These are phyloP conservation scores for Tylopilus sp. DNA, from an alignment of 1,284 basidiomycete genomes.

Conservation along the genomic window DNA sequence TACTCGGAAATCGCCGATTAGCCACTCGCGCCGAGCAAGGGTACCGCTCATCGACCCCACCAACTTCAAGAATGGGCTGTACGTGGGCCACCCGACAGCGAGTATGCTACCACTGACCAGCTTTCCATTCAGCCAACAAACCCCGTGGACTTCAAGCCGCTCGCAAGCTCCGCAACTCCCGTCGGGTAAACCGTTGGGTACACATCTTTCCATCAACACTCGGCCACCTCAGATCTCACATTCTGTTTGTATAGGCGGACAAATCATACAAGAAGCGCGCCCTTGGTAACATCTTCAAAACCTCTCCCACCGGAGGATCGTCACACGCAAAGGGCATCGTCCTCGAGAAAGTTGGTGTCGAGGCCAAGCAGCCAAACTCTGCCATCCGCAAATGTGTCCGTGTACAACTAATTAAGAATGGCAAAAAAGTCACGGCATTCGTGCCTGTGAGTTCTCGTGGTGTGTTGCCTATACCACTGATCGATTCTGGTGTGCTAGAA, in stretches of 20 bases:
- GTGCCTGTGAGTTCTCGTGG: constrained; percentile 47
- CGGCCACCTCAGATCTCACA: constrained; percentile 12
- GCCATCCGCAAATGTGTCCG: constrained; percentile 99
- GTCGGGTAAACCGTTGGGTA: constrained; percentile 97
- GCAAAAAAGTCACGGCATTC: constrained; percentile 97
- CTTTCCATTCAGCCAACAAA: constrained; percentile 73
- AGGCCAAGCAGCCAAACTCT: constrained; percentile 99
- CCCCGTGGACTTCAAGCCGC: constrained; percentile 99
- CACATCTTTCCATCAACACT: constrained; percentile 29
- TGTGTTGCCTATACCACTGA: not conserved
- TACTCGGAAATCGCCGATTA: constrained; percentile 28
- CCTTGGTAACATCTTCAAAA: constrained; percentile 99
- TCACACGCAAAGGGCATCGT: constrained; percentile 99
- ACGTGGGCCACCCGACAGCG: constrained; percentile 39
- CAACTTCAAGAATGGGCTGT: constrained; percentile 78
- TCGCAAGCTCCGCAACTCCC: constrained; percentile 93
- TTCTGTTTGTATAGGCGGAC: constrained; percentile 67
- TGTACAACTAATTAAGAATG: constrained; percentile 99
- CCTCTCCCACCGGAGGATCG: constrained; percentile 97
- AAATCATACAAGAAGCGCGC: constrained; percentile 99
- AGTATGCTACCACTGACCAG: constrained; percentile 10
- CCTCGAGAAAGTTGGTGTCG: constrained; percentile 94
- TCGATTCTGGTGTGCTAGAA: constrained; percentile 52
- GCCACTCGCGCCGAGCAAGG: constrained; percentile 11
- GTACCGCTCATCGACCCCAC: constrained; percentile 36